Evolutionary conservation across 2,329 filamentous ascomycete genomes (phyloP), one percentile per base, ranked within the genome.

Genomic region (Plenodomus biglobosus): DNA sequence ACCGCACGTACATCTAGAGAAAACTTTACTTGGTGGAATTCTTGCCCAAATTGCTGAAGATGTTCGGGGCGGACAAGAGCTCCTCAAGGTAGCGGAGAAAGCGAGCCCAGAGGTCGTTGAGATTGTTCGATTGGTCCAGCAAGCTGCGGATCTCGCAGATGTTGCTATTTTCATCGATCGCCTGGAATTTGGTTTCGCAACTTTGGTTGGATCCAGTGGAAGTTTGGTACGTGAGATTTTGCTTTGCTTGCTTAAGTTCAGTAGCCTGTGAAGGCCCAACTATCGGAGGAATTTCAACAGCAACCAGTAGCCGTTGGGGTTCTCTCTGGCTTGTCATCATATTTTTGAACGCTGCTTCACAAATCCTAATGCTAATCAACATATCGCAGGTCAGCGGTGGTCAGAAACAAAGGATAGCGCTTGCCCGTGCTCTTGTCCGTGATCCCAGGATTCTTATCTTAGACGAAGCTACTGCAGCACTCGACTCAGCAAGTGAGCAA

Each of bases 381-480:
- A 10, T 11, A 15, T 32, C 11, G 15, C 27, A 32, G 27, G 27
- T 32, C 27, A 82, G 79, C 40, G 82, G 83, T 44, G 74, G 73
- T 0, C 83, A 86, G 59, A 77, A 80, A 42, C 83, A 86, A 59
- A 74, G 83, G 4, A 74, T 86, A 44, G 81, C 81, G 7, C 73
- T 85, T 5, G 82, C 83, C 1, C 73, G 82, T 16, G 71, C 71
- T 4, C 68, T 86, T 13, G 77, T 85, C 22, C 74, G 78, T 3
- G 75, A 85, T 38, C 82, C 82, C 2, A 74, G 74, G 41, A 78
- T 86, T 8, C 71, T 85, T 2, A 74, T 86, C 10, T 71, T 85
- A 2, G 84, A 86, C 38, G 83, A 86, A 60, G 82, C 83, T 2
- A 86, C 83, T 1, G 78, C 81, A 0, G 77, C 83, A 1, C 73